Evolutionary conservation across 73 alveolate genomes (phyloP), one percentile per base, ranked within the genome.

Genomic region (Tetrahymena borealis): DNA sequence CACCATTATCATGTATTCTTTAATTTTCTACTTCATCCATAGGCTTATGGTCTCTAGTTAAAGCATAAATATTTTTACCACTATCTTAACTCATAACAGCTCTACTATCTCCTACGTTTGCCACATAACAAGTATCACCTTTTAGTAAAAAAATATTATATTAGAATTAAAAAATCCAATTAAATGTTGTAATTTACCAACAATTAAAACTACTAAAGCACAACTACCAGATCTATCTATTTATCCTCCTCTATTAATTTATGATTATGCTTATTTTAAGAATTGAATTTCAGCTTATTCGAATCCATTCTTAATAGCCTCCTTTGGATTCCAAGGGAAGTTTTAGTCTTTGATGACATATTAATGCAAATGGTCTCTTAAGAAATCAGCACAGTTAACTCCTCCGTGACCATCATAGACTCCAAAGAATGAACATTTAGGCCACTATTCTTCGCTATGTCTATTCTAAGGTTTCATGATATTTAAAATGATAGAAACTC

Each of bases 391-490:
- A 94, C 99, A 98, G 12, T 97, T 97, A 39, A 96, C 97, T 33
- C 99, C 99, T 79, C 99, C 99, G 95, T 98, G 99, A 11, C 99
- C 99, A 97, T 98, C 99, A 96, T 97, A 98, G 41, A 98, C 98
- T 32, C 99, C 99, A 94, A 98, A 98, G 97, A 97, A 98, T 39
- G 99, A 97, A 79, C 98, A 94, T 93, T 97, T 97, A 1, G 99
- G 99, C 99, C 99, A 98, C 39, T 39, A 37, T 32, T 94, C 97
- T 33, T 79, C 85, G 13, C 85, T 41, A 5, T 39, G 92, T 78
- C 95, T 94, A 90, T 92, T 91, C 33, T 93, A 32, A 16, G 99
- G 98, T 90, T 96, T 90, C 32, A 95, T 93, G 90, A 97, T 95
- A 79, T 98, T 98, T 79, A 98, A 96, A 35, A 97, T 97, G 7